Evolutionary conservation across 441 rosid genomes (phyloP).

Genomic region (Erodium trifolium): DNA sequence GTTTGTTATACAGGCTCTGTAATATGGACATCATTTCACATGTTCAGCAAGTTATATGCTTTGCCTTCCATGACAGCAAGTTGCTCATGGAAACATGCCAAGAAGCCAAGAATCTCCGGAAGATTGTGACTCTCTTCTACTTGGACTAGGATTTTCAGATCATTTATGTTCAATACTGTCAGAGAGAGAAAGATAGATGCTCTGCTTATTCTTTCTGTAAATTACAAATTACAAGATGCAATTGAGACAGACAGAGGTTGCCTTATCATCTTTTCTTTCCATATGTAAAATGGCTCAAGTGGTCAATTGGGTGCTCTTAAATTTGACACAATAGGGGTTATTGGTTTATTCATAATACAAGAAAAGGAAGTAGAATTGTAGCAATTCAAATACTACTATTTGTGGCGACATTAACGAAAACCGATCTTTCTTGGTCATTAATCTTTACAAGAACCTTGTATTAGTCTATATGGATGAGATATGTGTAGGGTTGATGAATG

Average conservation of each 20-base stretch:
- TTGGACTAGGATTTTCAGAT: constrained; percentile 46
- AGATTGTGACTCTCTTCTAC: constrained; percentile 84
- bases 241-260: neutral
- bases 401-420: neutral
- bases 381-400: neutral
- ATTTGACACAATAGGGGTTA: neutral
- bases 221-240: constrained; percentile 15
- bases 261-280: neutral
- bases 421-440: neutral
- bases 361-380: neutral
- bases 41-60: constrained; percentile 92
- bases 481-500: neutral
- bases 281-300: constrained; percentile 14
- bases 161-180: constrained; percentile 17
- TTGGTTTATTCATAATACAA: constrained; percentile 8
- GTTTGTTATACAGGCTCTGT: constrained; percentile 61
- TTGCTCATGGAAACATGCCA: constrained; percentile 93
- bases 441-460: neutral
- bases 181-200: constrained; percentile 9
- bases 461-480: too few relatives aligned
- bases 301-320: neutral
- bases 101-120: constrained; percentile 85
- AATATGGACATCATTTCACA: constrained; percentile 91
- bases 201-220: constrained; percentile 22
- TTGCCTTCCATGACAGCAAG: constrained; percentile 90